Conservation (phyloP, 2,329 filamentous ascomycete species). For the Fusarium sp. region DNA sequence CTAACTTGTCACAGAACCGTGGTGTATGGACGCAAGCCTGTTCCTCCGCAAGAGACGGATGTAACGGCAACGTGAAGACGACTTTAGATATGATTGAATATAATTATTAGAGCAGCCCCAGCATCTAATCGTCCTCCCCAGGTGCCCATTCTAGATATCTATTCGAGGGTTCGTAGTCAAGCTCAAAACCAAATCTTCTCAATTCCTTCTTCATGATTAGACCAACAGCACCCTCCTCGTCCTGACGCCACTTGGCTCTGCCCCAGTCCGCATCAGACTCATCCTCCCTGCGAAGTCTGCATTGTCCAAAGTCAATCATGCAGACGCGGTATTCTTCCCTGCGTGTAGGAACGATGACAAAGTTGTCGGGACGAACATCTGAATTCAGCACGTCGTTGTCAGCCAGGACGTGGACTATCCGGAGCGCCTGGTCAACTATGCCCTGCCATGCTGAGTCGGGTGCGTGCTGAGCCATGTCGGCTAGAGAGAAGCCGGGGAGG, state of each 20-base stretch:
- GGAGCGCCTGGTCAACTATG: slow-evolving; percentile 37
- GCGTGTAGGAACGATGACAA: slow-evolving; percentile 26
- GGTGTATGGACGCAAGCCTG: slow-evolving; percentile 36
- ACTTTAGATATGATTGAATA: no score
- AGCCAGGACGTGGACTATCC: slow-evolving; percentile 31
- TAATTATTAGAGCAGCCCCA: no score
- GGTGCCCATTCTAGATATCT: slow-evolving; percentile 24
- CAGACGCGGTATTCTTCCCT: slow-evolving; percentile 19
- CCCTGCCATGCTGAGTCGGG: slow-evolving; percentile 24
- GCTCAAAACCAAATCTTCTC: slow-evolving; percentile 24
- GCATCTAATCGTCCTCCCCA: no score
- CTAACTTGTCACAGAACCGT: slow-evolving; percentile 23
- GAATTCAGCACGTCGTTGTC: slow-evolving; percentile 42
- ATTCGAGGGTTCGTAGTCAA: slow-evolving; percentile 8
- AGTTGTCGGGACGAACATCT: slow-evolving; percentile 41
- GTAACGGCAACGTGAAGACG: neutral
- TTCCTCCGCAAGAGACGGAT: neutral
- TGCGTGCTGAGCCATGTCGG: neutral
- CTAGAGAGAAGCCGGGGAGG: slow-evolving; percentile 30
- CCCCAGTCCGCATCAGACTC: slow-evolving; percentile 41
- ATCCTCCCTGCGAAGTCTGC: slow-evolving; percentile 26
- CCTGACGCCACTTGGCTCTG: slow-evolving; percentile 25
- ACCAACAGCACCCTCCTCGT: slow-evolving; percentile 41
- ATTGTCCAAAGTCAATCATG: slow-evolving; percentile 45
- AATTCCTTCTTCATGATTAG: slow-evolving; percentile 27